These are phyloP conservation scores for Pseudogymnoascus sp. DNA, from an alignment of 2,329 filamentous ascomycete genomes.

Conservation along the genomic window DNA sequence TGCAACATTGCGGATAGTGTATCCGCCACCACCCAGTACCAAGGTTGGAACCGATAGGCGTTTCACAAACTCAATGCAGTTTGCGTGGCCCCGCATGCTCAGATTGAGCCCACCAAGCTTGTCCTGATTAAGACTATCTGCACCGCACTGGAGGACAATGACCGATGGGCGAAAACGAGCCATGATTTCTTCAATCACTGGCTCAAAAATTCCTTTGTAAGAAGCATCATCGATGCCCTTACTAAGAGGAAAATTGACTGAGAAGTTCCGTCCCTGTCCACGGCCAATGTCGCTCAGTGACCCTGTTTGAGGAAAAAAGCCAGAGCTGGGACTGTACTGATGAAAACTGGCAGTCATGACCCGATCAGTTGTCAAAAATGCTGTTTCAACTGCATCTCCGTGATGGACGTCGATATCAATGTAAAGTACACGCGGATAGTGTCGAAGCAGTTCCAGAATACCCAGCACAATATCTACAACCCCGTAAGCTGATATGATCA, in stretches of 20 bases:
- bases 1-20: constrained; percentile 96
- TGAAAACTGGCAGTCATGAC: constrained; percentile 93
- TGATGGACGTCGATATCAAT: constrained; percentile 95
- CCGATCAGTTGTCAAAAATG: constrained; percentile 85
- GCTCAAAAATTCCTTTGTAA: constrained; percentile 86
- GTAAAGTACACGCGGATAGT: constrained; percentile 92
- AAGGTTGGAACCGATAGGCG: constrained; percentile 75
- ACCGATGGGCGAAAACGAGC: constrained; percentile 81
- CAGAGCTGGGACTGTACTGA: constrained; percentile 66
- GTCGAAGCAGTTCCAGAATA: constrained; percentile 82
- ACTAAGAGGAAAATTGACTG: constrained; percentile 83
- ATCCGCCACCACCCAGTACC: constrained; percentile 88
- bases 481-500: constrained; percentile 31
- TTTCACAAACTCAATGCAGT: constrained; percentile 89
- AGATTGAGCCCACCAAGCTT: constrained; percentile 94
- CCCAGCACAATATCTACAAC: constrained; percentile 83
- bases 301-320: constrained; percentile 90
- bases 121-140: constrained; percentile 89
- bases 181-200: constrained; percentile 81
- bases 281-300: constrained; percentile 80
- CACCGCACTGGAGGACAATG: constrained; percentile 92
- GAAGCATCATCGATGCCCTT: constrained; percentile 86
- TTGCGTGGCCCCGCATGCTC: constrained; percentile 91
- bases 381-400: constrained; percentile 86
- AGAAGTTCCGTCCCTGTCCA: constrained; percentile 80